Base-by-base conservation (phyloP, 176 grass and related monocot genomes). In the Cenchrus fungigraminus region DNA sequence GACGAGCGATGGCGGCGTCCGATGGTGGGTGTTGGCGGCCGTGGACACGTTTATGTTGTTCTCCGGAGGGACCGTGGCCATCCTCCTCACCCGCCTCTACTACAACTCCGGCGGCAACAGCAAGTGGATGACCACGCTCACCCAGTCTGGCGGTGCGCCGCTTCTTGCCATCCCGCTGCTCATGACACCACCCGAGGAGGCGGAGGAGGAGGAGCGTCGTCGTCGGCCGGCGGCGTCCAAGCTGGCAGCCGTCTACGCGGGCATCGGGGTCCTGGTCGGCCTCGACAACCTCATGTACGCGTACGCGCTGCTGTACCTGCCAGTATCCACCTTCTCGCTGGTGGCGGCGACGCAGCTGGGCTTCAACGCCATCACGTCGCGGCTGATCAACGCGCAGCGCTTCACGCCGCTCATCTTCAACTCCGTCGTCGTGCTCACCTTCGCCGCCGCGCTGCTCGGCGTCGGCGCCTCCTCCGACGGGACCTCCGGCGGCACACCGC, bases 261-360 rank as follows among this genome's bases (percentile, higher is more conserved):
- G 50, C n/a, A 12, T 97, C 1, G 94, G 94, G 3, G 28, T 84
- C 65, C 61, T 97, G 10, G 42, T 80, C 50, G 94, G 75, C 46
- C 75, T 42, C 25, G 89, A 92, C 84, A 92, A 97, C 83, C 78
- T 94, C 12, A 94, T 97, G 94, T 97, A 97, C 80, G 84, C 92
- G 6, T 94, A 94, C 63, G 91, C 83, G 22, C 57, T 94, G 29
- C 85, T 77, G 22, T 97, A 94, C 83, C 87, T 97, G 12, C 94
- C 94, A 0, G 91, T 94, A 28, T 97, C 94, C 44, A 94, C 94
- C 65, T 97, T 94, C 87, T 91, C 94, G 71, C 89, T 97, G 12
- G 60, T 97, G 29, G 91, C 87, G 4, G 91, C 91, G 0, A 88
- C 82, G 54, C 91, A 94, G 74, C 87, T 97, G 1, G 94, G 84